Conservation (phyloP, 2,329 filamentous ascomycete genomes). For the Graphilbum ipis-grandicollis region DNA sequence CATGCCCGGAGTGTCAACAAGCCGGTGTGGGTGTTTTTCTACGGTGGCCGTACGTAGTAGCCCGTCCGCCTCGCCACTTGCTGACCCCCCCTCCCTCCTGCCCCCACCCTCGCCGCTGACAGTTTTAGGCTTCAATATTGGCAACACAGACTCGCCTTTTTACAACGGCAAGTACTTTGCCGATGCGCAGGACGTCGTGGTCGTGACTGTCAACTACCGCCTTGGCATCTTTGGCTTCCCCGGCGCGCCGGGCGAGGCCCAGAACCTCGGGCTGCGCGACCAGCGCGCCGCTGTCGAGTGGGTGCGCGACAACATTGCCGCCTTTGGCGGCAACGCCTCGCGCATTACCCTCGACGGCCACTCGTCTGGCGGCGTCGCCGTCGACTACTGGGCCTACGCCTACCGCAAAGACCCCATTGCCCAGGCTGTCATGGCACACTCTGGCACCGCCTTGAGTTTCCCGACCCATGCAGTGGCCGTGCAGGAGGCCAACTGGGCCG, state of each 20-base stretch:
- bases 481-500: slow-evolving; percentile 23
- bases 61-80: background rate
- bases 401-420: slow-evolving; percentile 30
- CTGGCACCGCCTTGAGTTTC: slow-evolving; percentile 28
- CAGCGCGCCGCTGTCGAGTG: slow-evolving; percentile 32
- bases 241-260: slow-evolving; percentile 11
- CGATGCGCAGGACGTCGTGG: slow-evolving; percentile 22
- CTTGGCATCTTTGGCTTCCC: slow-evolving; percentile 25
- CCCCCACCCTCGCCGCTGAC: too few species aligned
- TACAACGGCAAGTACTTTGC: slow-evolving; percentile 27
- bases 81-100: background rate
- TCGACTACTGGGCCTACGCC: slow-evolving; percentile 31
- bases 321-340: slow-evolving; percentile 25
- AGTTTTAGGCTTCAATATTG: slow-evolving; percentile 12
- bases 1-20: slow-evolving; percentile 12
- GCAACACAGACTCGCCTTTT: slow-evolving; percentile 17
- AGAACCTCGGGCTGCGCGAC: slow-evolving; percentile 30
- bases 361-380: slow-evolving; percentile 21
- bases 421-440: slow-evolving; percentile 26
- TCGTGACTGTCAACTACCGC: slow-evolving; percentile 30
- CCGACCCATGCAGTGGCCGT: slow-evolving; percentile 18
- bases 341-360: slow-evolving; percentile 25
- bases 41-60: slow-evolving; percentile 15
- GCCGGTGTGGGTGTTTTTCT: slow-evolving; percentile 20
- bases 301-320: slow-evolving; percentile 25